Percentiles rank a stretch among this genome's conserved stretches.
phyloP scores from a whole-genome alignment of 1,139 yeast species.

The Neolecta irregularis region DNA sequence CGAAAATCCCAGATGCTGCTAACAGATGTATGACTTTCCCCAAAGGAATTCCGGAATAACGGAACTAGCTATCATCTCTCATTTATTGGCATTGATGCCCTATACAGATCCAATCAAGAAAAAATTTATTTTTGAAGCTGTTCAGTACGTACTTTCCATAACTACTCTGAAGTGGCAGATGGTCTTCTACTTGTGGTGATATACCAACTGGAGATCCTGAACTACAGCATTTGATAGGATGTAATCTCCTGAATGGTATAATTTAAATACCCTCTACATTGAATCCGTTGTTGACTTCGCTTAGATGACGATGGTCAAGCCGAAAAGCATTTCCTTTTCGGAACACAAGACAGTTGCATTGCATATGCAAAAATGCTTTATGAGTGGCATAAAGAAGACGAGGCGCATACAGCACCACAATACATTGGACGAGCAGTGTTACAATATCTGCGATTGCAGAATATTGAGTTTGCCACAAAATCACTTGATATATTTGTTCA shows the following conservation, averaged over 20 bases:
- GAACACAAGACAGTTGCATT: slow-evolving; percentile 44
- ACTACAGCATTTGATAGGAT: slow-evolving; percentile 60
- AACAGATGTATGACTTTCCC: not conserved
- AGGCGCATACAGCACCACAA: slow-evolving; percentile 31
- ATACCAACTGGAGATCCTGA: slow-evolving; percentile 57
- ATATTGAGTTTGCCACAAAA: slow-evolving; percentile 37
- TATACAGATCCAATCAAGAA: not conserved
- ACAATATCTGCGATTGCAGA: slow-evolving; percentile 51
- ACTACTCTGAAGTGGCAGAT: slow-evolving; percentile 19
- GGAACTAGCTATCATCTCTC: not conserved
- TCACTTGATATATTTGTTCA: slow-evolving; percentile 14
- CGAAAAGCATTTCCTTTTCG: slow-evolving; percentile 48
- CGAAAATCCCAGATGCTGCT: not conserved
- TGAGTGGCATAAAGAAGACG: slow-evolving; percentile 37
- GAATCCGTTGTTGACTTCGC: slow-evolving; percentile 13
- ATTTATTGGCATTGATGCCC: not conserved
- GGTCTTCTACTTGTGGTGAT: slow-evolving; percentile 41
- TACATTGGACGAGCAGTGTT: slow-evolving; percentile 49
- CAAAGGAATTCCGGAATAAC: not conserved
- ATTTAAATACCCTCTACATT: not conserved
- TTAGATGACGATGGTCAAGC: slow-evolving; percentile 34
- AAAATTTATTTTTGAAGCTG: not conserved
- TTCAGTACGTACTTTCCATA: not conserved
- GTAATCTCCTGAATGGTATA: slow-evolving; percentile 33
- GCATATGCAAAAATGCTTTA: slow-evolving; percentile 40